Evolutionary conservation across 768 basidiomycete genomes (phyloP).

Genomic region (Tubosaeta sp.): DNA sequence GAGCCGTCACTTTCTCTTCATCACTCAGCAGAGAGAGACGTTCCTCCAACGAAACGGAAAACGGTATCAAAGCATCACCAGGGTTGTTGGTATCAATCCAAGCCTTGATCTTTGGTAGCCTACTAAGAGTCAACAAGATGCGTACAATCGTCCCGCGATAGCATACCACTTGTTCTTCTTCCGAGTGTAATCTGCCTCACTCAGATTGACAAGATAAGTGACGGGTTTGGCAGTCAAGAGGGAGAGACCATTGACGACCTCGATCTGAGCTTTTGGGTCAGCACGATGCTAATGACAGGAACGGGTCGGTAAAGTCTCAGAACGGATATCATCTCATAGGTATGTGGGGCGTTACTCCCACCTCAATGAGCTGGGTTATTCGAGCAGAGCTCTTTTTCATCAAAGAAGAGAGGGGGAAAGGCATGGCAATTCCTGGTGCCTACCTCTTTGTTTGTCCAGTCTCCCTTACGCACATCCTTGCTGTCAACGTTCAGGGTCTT

Average conservation of each 20-base stretch:
- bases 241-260: conserved; percentile 82
- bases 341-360: conserved; percentile 85
- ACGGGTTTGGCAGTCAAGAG: conserved; percentile 96
- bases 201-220: conserved; percentile 96
- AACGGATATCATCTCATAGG: conserved; percentile 58
- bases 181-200: conserved; percentile 88
- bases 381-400: conserved; percentile 85
- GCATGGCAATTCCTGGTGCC: conserved; percentile 21
- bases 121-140: conserved; percentile 22
- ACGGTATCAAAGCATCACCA: conserved; percentile 93
- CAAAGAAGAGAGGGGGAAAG: conserved; percentile 19
- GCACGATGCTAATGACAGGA: neutral
- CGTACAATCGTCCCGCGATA: neutral
- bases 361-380: conserved; percentile 96
- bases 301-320: conserved; percentile 38
- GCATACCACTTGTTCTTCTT: conserved; percentile 98
- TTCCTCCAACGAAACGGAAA: conserved; percentile 95
- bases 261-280: conserved; percentile 52
- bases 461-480: conserved; percentile 89
- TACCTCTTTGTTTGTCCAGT: conserved; percentile 98
- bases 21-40: conserved; percentile 58
- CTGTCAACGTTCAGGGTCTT: conserved; percentile 73
- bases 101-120: conserved; percentile 93
- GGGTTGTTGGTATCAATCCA: conserved; percentile 98
- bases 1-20: conserved; percentile 75